A percentile compares a stretch with the other conserved stretches of the same genome.
Evolutionary conservation across 805 yeast species (phyloP).

Genomic region (Barnettozyma botsteinii): DNA sequence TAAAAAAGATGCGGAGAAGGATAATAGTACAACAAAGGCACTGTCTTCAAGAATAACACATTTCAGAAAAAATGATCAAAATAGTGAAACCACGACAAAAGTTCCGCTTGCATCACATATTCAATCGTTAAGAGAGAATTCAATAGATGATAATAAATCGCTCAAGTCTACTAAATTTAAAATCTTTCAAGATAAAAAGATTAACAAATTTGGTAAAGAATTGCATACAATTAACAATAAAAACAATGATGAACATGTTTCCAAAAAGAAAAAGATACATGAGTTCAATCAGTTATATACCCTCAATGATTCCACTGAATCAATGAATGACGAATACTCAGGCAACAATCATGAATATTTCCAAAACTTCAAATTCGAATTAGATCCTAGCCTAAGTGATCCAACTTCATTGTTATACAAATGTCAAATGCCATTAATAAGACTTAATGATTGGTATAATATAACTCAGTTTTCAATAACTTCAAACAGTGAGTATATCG

Average conservation of each 20-base stretch:
- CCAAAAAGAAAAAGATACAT: background rate
- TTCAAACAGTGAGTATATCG: background rate
- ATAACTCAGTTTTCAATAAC: constrained; percentile 11
- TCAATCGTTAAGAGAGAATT: background rate
- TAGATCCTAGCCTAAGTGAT: constrained; percentile 3
- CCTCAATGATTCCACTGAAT: background rate
- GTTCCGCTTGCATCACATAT: too few relatives aligned
- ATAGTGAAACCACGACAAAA: background rate
- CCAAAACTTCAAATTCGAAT: constrained; percentile 4
- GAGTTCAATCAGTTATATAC: background rate
- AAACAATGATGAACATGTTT: background rate
- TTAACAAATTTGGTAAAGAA: constrained; percentile 1
- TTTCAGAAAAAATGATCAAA: background rate
- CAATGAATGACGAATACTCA: background rate
- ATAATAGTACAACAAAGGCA: too few relatives aligned
- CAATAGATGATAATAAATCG: background rate
- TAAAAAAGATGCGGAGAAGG: too few relatives aligned
- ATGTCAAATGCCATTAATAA: constrained; percentile 15
- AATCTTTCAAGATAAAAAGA: constrained; percentile 1
- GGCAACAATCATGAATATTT: background rate
- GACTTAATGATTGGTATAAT: constrained; percentile 21
- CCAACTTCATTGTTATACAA: constrained; percentile 6
- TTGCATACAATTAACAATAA: too few relatives aligned
- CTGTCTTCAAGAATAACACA: too few relatives aligned
- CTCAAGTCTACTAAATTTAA: constrained; percentile 1